These are phyloP conservation scores for Trichosanthes cucumerina DNA, from an alignment of 306 rosid genomes.

Conservation along the genomic window DNA sequence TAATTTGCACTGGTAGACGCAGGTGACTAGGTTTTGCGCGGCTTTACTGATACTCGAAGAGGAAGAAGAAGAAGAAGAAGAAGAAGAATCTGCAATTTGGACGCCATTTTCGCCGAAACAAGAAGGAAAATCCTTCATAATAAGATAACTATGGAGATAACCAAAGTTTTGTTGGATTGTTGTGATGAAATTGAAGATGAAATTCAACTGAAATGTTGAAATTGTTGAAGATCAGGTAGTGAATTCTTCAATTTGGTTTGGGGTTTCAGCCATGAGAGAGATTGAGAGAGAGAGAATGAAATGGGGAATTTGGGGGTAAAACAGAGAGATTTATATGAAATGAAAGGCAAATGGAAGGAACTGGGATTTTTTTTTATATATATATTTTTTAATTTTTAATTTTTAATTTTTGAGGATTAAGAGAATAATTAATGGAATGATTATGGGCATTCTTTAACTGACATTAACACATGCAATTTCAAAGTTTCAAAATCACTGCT, in stretches of 20 bases:
- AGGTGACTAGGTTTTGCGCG: conserved; percentile 65
- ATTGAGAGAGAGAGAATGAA: background rate
- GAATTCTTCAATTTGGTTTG: conserved; percentile 18
- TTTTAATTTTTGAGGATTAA: background rate
- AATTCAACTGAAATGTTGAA: background rate
- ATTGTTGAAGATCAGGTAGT: conserved; percentile 18
- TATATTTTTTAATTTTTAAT: background rate
- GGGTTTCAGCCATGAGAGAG: background rate
- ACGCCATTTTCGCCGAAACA: conserved; percentile 90
- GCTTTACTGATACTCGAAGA: conserved; percentile 42
- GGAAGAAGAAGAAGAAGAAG: conserved; percentile 24
- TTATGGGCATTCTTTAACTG: conserved; percentile 2
- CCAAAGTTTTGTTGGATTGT: background rate
- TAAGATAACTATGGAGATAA: background rate
- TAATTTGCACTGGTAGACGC: conserved; percentile 58
- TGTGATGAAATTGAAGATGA: background rate
- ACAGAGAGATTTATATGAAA: background rate
- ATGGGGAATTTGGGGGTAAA: background rate
- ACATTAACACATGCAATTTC: background rate
- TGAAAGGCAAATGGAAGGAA: background rate
- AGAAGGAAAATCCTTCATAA: conserved; percentile 87
- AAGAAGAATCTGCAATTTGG: conserved; percentile 66
- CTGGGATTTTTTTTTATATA: too few species aligned
- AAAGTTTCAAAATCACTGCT: background rate
- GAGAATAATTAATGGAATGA: background rate